Evolutionary conservation across 2,329 filamentous ascomycete species (phyloP).

Genomic region (Phialocephala sp.): DNA sequence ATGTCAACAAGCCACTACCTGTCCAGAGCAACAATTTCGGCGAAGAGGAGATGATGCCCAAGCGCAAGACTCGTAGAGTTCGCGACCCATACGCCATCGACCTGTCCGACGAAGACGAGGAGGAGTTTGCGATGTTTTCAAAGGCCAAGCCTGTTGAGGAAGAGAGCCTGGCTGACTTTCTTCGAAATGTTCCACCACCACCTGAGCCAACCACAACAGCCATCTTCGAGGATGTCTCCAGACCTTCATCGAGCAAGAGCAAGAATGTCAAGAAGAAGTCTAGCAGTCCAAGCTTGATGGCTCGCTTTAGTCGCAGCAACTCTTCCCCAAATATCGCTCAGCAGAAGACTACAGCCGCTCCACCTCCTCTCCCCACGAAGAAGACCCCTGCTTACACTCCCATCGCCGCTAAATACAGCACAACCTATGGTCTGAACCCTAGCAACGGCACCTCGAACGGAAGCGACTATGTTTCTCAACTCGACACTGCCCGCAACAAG

Average conservation of each 20-base stretch:
- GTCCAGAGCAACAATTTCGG: slow-evolving; percentile 34
- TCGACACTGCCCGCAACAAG: slow-evolving; percentile 35
- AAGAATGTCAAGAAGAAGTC: slow-evolving; percentile 65
- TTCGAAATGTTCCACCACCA: slow-evolving; percentile 72
- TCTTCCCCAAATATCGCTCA: slow-evolving; percentile 36
- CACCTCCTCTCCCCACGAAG: slow-evolving; percentile 43
- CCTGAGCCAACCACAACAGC: slow-evolving; percentile 48
- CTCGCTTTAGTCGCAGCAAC: slow-evolving; percentile 54
- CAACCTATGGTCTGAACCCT: slow-evolving; percentile 57
- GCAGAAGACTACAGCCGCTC: background rate
- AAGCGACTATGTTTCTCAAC: slow-evolving; percentile 33
- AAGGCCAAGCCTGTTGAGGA: slow-evolving; percentile 44
- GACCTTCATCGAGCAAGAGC: slow-evolving; percentile 33
- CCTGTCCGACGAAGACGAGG: slow-evolving; percentile 55
- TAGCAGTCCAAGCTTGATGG: slow-evolving; percentile 66
- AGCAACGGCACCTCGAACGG: slow-evolving; percentile 44
- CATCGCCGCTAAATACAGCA: slow-evolving; percentile 52
- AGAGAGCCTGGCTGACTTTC: slow-evolving; percentile 76
- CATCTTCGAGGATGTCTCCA: slow-evolving; percentile 27
- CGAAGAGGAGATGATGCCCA: slow-evolving; percentile 58
- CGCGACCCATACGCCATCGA: slow-evolving; percentile 96
- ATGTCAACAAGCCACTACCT: slow-evolving; percentile 43
- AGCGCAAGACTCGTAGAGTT: slow-evolving; percentile 76
- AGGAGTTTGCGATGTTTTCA: slow-evolving; percentile 27
- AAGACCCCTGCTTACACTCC: slow-evolving; percentile 41